Percentiles rank a stretch among this genome's conserved stretches.
phyloP scores from a whole-genome alignment of 352 stramenopile genomes.

The Phytophthora brassicae region DNA sequence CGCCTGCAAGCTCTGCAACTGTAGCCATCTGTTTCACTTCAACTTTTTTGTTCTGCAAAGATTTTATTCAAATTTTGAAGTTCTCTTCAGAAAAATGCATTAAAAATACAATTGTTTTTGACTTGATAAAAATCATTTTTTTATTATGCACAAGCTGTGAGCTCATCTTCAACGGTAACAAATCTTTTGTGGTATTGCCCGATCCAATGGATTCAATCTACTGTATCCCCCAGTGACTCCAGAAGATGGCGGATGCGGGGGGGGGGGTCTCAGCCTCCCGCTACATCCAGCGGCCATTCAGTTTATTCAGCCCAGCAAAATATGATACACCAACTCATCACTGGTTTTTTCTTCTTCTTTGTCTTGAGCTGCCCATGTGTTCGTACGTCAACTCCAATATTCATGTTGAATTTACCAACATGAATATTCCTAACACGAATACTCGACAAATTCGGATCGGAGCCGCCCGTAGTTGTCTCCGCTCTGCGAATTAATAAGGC shows the following conservation, averaged over 20 bases:
- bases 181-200: too few species aligned
- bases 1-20: constrained; percentile 17
- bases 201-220: too few species aligned
- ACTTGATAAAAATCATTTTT: too few species aligned
- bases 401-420: neutral
- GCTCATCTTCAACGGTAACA: too few species aligned
- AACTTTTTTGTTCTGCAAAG: too few species aligned
- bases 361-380: constrained; percentile 51
- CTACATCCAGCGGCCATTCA: constrained; percentile 38
- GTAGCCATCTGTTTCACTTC: constrained; percentile 1
- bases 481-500: constrained; percentile 46
- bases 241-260: too few species aligned
- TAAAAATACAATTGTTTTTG: too few species aligned
- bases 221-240: too few species aligned
- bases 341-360: constrained; percentile 1
- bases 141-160: constrained; percentile 15
- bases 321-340: constrained; percentile 55
- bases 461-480: constrained; percentile 21
- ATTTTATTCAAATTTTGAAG: too few species aligned
- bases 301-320: constrained; percentile 48
- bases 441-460: constrained; percentile 65
- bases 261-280: constrained; percentile 18
- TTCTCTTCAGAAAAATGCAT: too few species aligned
- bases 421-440: constrained; percentile 31
- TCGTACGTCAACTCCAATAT: constrained; percentile 49